These are phyloP conservation scores for Cercospora sp. DNA, from an alignment of 2,329 filamentous ascomycete species.

Conservation along the genomic window DNA sequence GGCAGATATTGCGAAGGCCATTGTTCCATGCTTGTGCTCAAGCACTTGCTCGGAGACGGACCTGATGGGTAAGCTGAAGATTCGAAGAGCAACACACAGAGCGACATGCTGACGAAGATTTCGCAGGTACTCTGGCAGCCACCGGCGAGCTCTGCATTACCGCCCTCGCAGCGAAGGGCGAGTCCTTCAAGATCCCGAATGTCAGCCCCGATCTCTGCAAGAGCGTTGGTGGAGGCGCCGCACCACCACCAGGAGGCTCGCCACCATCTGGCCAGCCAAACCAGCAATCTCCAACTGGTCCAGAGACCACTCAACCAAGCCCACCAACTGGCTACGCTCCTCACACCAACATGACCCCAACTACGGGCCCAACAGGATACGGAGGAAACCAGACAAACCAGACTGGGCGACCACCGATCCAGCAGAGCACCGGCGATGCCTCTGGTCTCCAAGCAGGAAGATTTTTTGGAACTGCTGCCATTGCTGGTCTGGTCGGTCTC, in stretches of 20 bases:
- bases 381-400: not conserved
- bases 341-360: conserved; percentile 5
- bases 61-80: conserved; percentile 39
- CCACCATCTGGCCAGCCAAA: not conserved
- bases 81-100: not conserved
- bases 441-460: conserved; percentile 1
- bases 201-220: conserved; percentile 23
- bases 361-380: not conserved
- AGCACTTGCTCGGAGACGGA: conserved; percentile 42
- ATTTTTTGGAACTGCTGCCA: not conserved
- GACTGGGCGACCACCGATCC: not conserved
- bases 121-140: conserved; percentile 5
- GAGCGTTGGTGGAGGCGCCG: conserved; percentile 5
- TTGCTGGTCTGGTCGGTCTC: conserved; percentile 5
- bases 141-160: conserved; percentile 30
- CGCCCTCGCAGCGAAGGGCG: conserved; percentile 25
- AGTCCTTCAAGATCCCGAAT: conserved; percentile 21
- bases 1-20: conserved; percentile 41
- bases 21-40: conserved; percentile 43
- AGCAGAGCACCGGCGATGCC: conserved; percentile 11
- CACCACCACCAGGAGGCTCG: not conserved
- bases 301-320: not conserved
- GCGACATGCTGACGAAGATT: not conserved
- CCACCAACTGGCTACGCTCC: conserved; percentile 9
- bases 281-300: conserved; percentile 2